Conservation (phyloP, 805 yeast genomes). For the Barnettozyma botsteinii region DNA sequence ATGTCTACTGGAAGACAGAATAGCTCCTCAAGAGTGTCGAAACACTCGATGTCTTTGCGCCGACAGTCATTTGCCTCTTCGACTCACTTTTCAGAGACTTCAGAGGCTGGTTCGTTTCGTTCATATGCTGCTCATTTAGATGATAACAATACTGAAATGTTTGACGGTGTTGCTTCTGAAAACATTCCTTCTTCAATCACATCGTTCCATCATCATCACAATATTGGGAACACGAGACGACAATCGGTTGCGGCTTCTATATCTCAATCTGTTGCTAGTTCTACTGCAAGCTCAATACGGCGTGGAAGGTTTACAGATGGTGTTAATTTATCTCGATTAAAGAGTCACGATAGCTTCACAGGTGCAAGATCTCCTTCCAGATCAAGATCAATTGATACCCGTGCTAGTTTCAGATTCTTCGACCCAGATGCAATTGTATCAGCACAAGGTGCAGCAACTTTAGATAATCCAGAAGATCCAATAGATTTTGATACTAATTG, state of each 20-base stretch:
- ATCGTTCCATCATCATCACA: constrained; percentile 67
- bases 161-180: constrained; percentile 72
- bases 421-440: constrained; percentile 74
- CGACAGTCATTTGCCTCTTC: constrained; percentile 28
- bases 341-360: constrained; percentile 5
- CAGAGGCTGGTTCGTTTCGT: constrained; percentile 15
- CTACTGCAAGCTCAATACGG: constrained; percentile 25
- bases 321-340: constrained; percentile 23
- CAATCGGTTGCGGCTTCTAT: constrained; percentile 10
- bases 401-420: constrained; percentile 69
- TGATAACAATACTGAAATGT: constrained; percentile 65
- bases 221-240: constrained; percentile 25
- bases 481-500: constrained; percentile 73
- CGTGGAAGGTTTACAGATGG: constrained; percentile 24
- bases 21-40: constrained; percentile 14
- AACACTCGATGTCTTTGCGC: constrained; percentile 25
- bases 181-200: constrained; percentile 73
- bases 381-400: constrained; percentile 27
- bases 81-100: constrained; percentile 12
- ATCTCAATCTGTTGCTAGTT: constrained; percentile 15
- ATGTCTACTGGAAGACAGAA: constrained; percentile 8
- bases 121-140: constrained; percentile 30
- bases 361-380: constrained; percentile 29
- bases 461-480: constrained; percentile 45
- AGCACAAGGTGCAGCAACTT: constrained; percentile 84